These are phyloP conservation scores for Botrytis hyacinthi DNA, from an alignment of 2,329 filamentous ascomycete species.

Conservation along the genomic window DNA sequence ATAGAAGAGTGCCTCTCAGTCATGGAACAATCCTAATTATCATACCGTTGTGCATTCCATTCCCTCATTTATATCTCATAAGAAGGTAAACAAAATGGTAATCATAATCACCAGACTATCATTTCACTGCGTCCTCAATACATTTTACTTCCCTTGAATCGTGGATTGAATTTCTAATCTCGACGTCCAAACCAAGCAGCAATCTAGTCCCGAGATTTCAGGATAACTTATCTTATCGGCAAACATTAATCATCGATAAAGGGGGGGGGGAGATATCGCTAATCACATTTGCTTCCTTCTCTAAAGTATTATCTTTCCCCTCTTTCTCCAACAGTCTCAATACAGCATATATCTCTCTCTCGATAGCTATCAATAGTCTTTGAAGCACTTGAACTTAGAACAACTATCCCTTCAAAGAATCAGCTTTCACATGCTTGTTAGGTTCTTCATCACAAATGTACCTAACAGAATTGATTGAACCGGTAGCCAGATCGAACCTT, in stretches of 20 bases:
- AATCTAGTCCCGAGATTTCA: background rate
- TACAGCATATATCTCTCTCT: background rate
- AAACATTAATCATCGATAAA: background rate
- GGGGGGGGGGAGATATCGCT: background rate
- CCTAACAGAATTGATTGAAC: background rate
- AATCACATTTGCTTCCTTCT: background rate
- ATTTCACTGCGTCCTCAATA: too few relatives aligned
- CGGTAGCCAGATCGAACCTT: background rate
- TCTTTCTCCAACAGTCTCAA: background rate
- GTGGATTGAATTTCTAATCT: too few relatives aligned
- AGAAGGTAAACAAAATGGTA: too few relatives aligned
- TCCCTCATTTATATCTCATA: too few relatives aligned
- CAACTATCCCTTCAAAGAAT: too few relatives aligned
- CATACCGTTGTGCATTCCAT: too few relatives aligned
- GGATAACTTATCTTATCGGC: background rate
- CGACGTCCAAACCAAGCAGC: background rate
- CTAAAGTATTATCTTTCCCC: background rate
- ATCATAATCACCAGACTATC: too few relatives aligned
- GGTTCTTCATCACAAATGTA: background rate
- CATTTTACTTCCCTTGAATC: background rate
- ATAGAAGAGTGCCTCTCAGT: background rate
- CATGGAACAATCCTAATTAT: too few relatives aligned
- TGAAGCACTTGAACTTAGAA: background rate
- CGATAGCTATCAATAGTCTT: background rate
- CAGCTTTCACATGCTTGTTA: background rate